These are phyloP conservation scores for Gracilaria domingensis DNA, from an alignment of 23 red algal genomes.

Conservation along the genomic window DNA sequence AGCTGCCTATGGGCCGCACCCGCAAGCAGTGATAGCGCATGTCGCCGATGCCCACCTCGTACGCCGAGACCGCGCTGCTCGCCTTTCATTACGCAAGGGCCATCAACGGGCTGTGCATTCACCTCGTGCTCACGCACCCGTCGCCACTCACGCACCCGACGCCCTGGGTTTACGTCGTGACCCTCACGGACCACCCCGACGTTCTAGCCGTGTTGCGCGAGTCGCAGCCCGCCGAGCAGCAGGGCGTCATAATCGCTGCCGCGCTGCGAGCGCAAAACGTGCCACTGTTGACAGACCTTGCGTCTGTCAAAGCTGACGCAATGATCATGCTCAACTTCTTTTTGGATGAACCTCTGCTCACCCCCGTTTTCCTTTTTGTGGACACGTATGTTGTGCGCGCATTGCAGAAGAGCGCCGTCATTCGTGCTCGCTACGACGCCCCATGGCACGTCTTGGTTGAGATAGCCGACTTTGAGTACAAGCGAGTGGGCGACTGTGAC, in stretches of 20 bases:
- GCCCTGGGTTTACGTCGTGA: constrained; percentile 14
- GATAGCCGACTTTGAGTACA: constrained; percentile 78
- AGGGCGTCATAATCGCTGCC: constrained; percentile 19
- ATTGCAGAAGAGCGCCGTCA: constrained; percentile 56
- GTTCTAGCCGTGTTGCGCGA: not conserved
- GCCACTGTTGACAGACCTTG: not conserved
- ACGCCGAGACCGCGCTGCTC: constrained; percentile 41
- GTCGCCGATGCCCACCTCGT: constrained; percentile 36
- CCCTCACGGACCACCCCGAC: constrained; percentile 2
- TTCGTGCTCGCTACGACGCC: constrained; percentile 23
- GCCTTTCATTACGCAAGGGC: constrained; percentile 64
- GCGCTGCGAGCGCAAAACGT: not conserved
- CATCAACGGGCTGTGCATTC: constrained; percentile 53
- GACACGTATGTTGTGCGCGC: constrained; percentile 60
- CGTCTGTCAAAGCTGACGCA: constrained; percentile 19
- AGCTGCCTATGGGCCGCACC: constrained; percentile 76
- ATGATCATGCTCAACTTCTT: constrained; percentile 66
- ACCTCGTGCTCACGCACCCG: constrained; percentile 16
- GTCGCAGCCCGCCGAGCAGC: not conserved
- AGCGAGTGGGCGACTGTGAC: constrained; percentile 62
- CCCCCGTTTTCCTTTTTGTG: not conserved
- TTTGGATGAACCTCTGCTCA: constrained; percentile 34
- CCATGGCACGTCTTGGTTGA: constrained; percentile 70
- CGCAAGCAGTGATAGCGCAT: constrained; percentile 77
- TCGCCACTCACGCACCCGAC: constrained; percentile 15